A percentile compares a stretch with the other conserved stretches of the same genome.
These are phyloP conservation scores for Xenoacremonium recifei DNA, from an alignment of 2,329 filamentous ascomycete species.

Conservation along the genomic window DNA sequence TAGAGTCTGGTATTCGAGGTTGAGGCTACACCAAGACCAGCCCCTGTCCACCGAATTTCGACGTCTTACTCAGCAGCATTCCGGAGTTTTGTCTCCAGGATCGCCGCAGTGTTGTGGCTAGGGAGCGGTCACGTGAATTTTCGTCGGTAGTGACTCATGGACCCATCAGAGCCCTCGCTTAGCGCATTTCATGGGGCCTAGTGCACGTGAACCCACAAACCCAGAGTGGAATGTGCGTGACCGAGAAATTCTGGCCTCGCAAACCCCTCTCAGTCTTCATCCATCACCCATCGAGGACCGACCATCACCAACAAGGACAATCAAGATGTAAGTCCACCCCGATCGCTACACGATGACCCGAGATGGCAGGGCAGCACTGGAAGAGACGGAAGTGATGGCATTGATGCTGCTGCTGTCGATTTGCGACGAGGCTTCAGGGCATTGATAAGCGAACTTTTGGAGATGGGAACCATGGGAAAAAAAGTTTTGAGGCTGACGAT, in stretches of 20 bases:
- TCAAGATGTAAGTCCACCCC: constrained; percentile 43
- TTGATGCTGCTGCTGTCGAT: constrained; percentile 17
- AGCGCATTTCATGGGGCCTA: constrained; percentile 28
- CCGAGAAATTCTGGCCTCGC: constrained; percentile 39
- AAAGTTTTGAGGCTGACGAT: constrained; percentile 33
- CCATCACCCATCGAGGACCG: constrained; percentile 38
- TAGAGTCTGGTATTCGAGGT: no score
- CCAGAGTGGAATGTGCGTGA: constrained; percentile 34
- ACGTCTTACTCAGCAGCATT: no score
- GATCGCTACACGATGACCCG: constrained; percentile 15
- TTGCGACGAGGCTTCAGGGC: constrained; percentile 5
- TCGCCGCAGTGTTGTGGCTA: background rate
- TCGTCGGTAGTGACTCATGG: constrained; percentile 23
- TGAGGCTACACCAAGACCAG: no score
- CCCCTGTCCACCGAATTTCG: no score
- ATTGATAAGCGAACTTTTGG: constrained; percentile 10
- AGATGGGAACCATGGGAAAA: no score
- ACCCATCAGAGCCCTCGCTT: constrained; percentile 40
- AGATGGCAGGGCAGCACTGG: constrained; percentile 4
- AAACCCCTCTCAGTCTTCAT: constrained; percentile 41
- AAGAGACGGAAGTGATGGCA: constrained; percentile 13
- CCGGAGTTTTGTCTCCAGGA: background rate
- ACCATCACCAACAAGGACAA: constrained; percentile 41
- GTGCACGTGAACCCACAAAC: constrained; percentile 45
- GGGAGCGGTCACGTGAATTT: constrained; percentile 21